Conservation (phyloP, 2,329 filamentous ascomycete species). For the Trichothecium sympodiale region DNA sequence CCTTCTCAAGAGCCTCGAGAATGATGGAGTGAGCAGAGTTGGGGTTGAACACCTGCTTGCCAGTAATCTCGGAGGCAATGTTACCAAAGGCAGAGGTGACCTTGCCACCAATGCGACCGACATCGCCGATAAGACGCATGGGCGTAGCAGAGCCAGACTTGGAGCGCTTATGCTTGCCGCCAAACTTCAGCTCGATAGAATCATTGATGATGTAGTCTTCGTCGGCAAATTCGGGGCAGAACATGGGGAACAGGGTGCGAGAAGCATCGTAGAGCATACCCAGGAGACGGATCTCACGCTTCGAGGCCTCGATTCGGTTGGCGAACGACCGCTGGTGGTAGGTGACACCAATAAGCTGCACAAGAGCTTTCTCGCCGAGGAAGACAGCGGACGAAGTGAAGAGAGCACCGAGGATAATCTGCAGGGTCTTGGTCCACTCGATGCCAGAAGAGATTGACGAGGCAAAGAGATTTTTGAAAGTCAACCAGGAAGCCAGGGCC, state of each 20-base stretch:
- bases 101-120: conserved; percentile 81
- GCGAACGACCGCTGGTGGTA: conserved; percentile 81
- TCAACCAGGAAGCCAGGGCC: conserved; percentile 50
- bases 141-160: conserved; percentile 58
- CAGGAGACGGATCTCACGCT: conserved; percentile 72
- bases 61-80: conserved; percentile 87
- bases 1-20: conserved; percentile 78
- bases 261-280: conserved; percentile 86
- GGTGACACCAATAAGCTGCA: conserved; percentile 74
- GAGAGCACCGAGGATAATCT: conserved; percentile 53
- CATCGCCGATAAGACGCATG: conserved; percentile 65
- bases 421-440: conserved; percentile 46
- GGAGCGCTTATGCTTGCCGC: conserved; percentile 38
- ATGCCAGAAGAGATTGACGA: conserved; percentile 20
- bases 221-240: conserved; percentile 80
- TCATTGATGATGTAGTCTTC: conserved; percentile 91
- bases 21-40: conserved; percentile 86
- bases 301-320: conserved; percentile 76
- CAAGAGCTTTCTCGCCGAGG: conserved; percentile 65
- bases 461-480: conserved; percentile 46
- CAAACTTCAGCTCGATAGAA: conserved; percentile 58
- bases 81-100: conserved; percentile 89
- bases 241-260: conserved; percentile 77
- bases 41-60: conserved; percentile 89
- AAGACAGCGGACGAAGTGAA: conserved; percentile 61